Conservation (phyloP, 257 asterid genomes). For the Solanum clarkiae region DNA sequence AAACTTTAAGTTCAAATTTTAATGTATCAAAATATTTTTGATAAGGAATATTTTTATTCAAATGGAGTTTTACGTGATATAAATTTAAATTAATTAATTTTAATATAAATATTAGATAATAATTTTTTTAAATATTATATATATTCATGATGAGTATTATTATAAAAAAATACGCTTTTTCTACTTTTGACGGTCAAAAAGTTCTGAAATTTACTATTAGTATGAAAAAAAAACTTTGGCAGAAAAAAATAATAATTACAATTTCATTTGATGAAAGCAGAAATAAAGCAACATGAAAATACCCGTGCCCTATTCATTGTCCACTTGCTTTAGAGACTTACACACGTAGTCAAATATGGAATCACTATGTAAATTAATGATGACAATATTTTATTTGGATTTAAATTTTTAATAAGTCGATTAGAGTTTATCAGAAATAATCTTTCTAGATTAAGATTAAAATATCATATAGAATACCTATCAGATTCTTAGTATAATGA, state of each 20-base stretch:
- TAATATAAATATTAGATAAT: too few relatives aligned
- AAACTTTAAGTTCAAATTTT: too few relatives aligned
- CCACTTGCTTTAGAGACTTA: background rate
- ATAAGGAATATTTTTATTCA: too few relatives aligned
- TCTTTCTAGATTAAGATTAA: background rate
- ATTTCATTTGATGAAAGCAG: background rate
- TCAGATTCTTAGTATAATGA: too few relatives aligned
- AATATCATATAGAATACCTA: too few relatives aligned
- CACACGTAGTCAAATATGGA: background rate
- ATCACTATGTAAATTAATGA: background rate
- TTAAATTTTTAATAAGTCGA: background rate
- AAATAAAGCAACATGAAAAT: slow-evolving; percentile 4
- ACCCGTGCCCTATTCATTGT: slow-evolving; percentile 13
- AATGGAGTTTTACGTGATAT: too few relatives aligned
- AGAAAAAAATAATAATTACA: slow-evolving; percentile 6
- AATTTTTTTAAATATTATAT: too few relatives aligned
- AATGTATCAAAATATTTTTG: too few relatives aligned
- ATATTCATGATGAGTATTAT: background rate
- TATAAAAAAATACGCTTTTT: background rate
- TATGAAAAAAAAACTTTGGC: background rate
- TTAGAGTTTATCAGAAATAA: accelerated
- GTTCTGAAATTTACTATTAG: background rate
- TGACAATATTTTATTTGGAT: background rate
- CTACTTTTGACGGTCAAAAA: background rate
- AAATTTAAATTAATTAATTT: too few relatives aligned